phyloP scores from a whole-genome alignment of 2,329 filamentous ascomycete species.

The Diaporthe australafricana region DNA sequence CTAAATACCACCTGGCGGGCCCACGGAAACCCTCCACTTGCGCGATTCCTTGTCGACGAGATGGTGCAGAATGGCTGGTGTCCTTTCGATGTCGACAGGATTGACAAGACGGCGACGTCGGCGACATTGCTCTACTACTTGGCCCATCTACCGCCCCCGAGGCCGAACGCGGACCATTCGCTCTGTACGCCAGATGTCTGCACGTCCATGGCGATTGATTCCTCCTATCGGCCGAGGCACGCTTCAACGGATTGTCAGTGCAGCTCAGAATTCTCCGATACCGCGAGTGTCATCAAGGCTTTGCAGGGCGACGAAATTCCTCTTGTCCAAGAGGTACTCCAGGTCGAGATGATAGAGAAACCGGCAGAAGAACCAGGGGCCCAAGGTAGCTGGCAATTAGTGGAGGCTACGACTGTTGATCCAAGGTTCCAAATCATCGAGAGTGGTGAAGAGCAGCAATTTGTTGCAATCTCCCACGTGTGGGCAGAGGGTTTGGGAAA shows the following conservation, averaged over 20 bases:
- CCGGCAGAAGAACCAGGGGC: not conserved
- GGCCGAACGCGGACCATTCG: not conserved
- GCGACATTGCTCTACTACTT: constrained; percentile 5
- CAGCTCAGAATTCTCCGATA: not conserved
- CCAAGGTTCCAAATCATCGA: not conserved
- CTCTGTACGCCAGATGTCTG: not conserved
- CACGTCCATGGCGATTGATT: not conserved
- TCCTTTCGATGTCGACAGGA: not conserved
- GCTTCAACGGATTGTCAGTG: not conserved
- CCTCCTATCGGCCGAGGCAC: not conserved
- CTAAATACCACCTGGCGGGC: not conserved
- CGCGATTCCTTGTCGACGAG: not conserved
- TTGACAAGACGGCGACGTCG: not conserved
- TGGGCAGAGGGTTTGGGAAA: constrained; percentile 21
- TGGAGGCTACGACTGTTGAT: not conserved
- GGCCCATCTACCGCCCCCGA: constrained; percentile 1
- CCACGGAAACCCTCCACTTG: not conserved
- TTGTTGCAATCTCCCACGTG: constrained; percentile 11
- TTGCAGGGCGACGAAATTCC: not conserved
- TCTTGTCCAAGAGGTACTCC: not conserved
- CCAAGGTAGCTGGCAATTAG: too few relatives aligned
- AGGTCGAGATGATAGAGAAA: not conserved
- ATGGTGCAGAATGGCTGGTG: not conserved
- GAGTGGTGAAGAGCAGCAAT: not conserved
- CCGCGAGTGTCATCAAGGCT: not conserved